Base-by-base conservation (phyloP, 2,329 filamentous ascomycete genomes). In the Lecanicillium sp. region DNA sequence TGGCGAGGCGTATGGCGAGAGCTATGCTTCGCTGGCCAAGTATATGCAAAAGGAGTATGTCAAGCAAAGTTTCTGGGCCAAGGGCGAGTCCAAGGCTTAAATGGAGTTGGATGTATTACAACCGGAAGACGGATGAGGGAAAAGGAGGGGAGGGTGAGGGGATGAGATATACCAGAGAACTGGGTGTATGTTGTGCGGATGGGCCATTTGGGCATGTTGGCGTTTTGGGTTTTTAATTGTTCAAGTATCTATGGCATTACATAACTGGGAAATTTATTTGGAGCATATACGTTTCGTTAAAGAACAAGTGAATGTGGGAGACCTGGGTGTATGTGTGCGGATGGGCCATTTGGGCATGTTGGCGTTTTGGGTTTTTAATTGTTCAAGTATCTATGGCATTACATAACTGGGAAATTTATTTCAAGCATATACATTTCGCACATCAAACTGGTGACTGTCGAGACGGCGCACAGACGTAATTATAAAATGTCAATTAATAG, bases 21-120 rank as follows among this genome's bases (percentile, higher is more conserved):
- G 69, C 33, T 84, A 81, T 61, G 72, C 75, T 56, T 74, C 80
- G 41, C 64, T 83, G 42, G 70, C 78, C 49, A 82, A 82, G 69
- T 65, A 79, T 36, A 71, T 77, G 40, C 71, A 81, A 65, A 82
- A 82, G 68, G 76, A 82, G 68, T 68, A 68, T 51, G 61, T 64
- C 49, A 77, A 72, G 64, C 72, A 79, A 63, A 64, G 64, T 44
- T 69, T 70, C 54, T 68, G 68, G 62, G 61, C 60, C 46, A 64
- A 61, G 51, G 57, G 61, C 33, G 60, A 62, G 45, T 55, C 55
- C 12, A 57, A 50, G 45, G 54, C 51, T 25, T 49, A 44, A 40
- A 34, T 9, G 15, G 17, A 29, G 4, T 11, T 25, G 22, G 22
- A 6, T 33, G 14, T 33, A 11, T 33, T n/a, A 15, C 30, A 33